A percentile compares a stretch with the other conserved stretches of the same genome.
Evolutionary conservation across 1,139 yeast species (phyloP).

Genomic region (Pichia sp.): DNA sequence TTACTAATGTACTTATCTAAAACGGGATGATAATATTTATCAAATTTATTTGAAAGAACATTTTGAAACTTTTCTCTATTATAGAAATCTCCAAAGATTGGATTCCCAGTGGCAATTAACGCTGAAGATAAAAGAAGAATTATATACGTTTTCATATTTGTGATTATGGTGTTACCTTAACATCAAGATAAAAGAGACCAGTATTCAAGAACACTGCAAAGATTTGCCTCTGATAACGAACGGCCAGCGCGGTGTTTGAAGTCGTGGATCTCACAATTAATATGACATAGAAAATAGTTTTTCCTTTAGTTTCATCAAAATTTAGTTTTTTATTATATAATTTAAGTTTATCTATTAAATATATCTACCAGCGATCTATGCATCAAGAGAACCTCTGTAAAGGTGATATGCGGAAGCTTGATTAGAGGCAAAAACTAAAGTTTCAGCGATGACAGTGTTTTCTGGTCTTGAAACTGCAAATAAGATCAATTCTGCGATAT

Average conservation of each 20-base stretch:
- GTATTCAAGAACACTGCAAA: background rate
- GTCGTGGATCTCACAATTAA: too few species aligned
- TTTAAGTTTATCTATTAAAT: background rate
- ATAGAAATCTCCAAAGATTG: background rate
- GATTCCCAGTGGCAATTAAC: constrained; percentile 1
- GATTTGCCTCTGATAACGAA: background rate
- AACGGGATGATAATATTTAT: constrained; percentile 2
- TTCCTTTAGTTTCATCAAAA: too few species aligned
- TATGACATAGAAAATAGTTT: too few species aligned
- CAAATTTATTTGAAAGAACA: constrained; percentile 2
- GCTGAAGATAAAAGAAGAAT: background rate
- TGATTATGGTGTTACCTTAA: background rate
- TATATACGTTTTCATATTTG: background rate
- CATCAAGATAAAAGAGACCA: background rate
- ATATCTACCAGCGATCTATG: background rate
- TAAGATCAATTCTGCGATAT: constrained; percentile 45
- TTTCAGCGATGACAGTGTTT: constrained; percentile 46
- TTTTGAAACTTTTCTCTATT: constrained; percentile 4
- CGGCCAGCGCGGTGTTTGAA: too few species aligned
- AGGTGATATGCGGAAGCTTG: constrained; percentile 60
- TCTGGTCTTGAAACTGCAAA: constrained; percentile 44
- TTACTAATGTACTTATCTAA: constrained; percentile 10
- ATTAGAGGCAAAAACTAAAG: constrained; percentile 43
- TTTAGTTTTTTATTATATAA: too few species aligned
- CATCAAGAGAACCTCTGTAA: constrained; percentile 30